A percentile compares a stretch with the other conserved stretches of the same genome.
Conservation (phyloP, 1,284 basidiomycete species). For the Trametes sp. region DNA sequence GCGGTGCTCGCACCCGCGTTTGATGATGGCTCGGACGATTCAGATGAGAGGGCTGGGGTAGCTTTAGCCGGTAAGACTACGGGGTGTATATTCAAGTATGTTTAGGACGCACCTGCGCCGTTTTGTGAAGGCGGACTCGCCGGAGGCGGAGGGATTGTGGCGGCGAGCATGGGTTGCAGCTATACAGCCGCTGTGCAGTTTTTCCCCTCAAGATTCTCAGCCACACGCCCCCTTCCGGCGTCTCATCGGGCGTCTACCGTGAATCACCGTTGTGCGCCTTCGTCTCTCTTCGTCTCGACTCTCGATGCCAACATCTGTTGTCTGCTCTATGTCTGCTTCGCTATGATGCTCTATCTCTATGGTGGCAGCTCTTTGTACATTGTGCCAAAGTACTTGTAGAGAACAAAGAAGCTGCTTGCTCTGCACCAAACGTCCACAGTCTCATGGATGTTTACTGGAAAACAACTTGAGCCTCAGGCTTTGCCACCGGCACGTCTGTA, state of each 20-base stretch:
- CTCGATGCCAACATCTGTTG: too few species aligned
- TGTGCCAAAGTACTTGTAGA: too few species aligned
- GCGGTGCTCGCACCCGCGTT: slow-evolving; percentile 8
- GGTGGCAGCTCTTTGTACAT: too few species aligned
- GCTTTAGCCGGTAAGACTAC: slow-evolving; percentile 4
- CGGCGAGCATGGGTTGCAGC: slow-evolving; percentile 36
- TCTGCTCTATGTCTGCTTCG: too few species aligned
- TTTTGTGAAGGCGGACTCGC: slow-evolving; percentile 20
- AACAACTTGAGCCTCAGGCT: too few species aligned
- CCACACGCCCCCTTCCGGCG: slow-evolving; percentile 33
- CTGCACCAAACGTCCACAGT: too few species aligned
- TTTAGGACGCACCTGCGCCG: slow-evolving; percentile 25
- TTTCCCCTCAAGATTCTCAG: slow-evolving; percentile 45
- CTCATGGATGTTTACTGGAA: too few species aligned
- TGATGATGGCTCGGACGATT: slow-evolving; percentile 6
- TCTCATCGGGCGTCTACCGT: background rate
- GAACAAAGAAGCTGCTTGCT: too few species aligned
- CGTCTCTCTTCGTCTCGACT: background rate
- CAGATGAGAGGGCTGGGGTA: slow-evolving; percentile 4
- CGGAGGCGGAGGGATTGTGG: slow-evolving; percentile 25
- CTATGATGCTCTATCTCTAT: too few species aligned
- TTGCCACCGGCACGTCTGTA: too few species aligned
- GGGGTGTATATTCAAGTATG: slow-evolving; percentile 1
- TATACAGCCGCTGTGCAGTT: slow-evolving; percentile 47
- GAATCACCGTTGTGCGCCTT: background rate